Conservation (phyloP, 2,329 filamentous ascomycete species). For the Byssoonygena ceratinophila region DNA sequence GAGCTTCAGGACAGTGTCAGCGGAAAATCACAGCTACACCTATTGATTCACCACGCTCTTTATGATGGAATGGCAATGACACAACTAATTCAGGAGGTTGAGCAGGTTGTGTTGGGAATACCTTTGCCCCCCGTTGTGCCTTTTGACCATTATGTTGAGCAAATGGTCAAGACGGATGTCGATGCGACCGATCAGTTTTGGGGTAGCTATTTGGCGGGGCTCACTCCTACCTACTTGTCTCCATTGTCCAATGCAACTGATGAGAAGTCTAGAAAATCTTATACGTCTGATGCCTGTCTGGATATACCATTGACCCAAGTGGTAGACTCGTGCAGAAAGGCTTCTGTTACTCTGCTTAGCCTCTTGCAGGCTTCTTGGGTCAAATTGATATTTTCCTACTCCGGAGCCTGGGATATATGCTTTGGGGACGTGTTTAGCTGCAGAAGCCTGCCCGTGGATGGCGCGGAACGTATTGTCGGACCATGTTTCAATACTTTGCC, state of each 20-base stretch:
- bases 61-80: conserved; percentile 76
- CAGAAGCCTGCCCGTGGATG: conserved; percentile 55
- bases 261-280: not conserved
- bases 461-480: conserved; percentile 62
- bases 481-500: conserved; percentile 90
- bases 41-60: conserved; percentile 66
- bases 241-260: not conserved
- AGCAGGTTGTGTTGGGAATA: conserved; percentile 44
- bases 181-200: conserved; percentile 54
- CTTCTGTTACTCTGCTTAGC: conserved; percentile 54
- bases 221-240: conserved; percentile 36
- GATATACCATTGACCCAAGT: conserved; percentile 23
- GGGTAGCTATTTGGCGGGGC: conserved; percentile 45
- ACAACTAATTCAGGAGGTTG: conserved; percentile 59
- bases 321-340: conserved; percentile 39
- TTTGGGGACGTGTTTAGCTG: conserved; percentile 83
- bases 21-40: conserved; percentile 23
- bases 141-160: conserved; percentile 55
- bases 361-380: conserved; percentile 65
- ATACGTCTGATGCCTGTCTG: conserved; percentile 16
- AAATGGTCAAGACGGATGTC: conserved; percentile 44
- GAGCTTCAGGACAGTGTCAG: conserved; percentile 13
- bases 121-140: conserved; percentile 42
- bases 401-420: conserved; percentile 56
- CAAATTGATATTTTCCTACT: conserved; percentile 48